Evolutionary conservation across 169 alveolate species (phyloP).

Genomic region (Cryptosporidium ubiquitum): DNA sequence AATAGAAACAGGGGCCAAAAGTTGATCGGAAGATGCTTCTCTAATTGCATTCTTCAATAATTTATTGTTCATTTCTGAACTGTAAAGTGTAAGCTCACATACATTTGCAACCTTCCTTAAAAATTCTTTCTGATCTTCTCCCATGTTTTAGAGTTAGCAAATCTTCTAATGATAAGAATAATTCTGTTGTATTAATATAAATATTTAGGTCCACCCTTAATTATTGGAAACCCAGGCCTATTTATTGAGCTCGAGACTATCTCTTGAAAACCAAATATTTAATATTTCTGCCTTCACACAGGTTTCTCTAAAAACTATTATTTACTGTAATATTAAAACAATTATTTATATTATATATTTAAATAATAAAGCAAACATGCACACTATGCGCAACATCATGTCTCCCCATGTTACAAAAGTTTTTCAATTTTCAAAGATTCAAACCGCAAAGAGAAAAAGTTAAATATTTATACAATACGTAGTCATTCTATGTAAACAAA

Average conservation of each 20-base stretch:
- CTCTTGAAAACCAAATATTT: neutral
- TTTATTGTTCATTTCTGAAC: conserved; percentile 56
- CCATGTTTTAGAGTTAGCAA: conserved; percentile 7
- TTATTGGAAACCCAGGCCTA: neutral
- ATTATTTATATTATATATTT: neutral
- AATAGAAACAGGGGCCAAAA: conserved; percentile 62
- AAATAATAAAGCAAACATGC: conserved; percentile 59
- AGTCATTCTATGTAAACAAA: neutral
- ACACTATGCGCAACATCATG: conserved; percentile 43
- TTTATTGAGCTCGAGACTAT: neutral
- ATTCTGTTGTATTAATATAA: neutral
- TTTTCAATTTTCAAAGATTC: neutral
- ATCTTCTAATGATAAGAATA: neutral
- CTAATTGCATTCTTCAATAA: conserved; percentile 45
- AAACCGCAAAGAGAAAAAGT: neutral
- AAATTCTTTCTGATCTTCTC: conserved; percentile 47
- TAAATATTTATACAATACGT: neutral
- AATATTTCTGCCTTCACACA: conserved; percentile 4
- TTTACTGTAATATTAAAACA: neutral
- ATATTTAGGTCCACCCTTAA: neutral
- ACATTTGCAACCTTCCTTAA: conserved; percentile 40
- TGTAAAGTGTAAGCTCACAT: conserved; percentile 67
- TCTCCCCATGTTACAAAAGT: neutral
- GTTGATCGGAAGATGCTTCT: conserved; percentile 49
- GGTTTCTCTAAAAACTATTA: neutral